Evolutionary conservation across 768 basidiomycete species (phyloP), one percentile per base, ranked within the genome.

Genomic region (Tricholoma terreum): DNA sequence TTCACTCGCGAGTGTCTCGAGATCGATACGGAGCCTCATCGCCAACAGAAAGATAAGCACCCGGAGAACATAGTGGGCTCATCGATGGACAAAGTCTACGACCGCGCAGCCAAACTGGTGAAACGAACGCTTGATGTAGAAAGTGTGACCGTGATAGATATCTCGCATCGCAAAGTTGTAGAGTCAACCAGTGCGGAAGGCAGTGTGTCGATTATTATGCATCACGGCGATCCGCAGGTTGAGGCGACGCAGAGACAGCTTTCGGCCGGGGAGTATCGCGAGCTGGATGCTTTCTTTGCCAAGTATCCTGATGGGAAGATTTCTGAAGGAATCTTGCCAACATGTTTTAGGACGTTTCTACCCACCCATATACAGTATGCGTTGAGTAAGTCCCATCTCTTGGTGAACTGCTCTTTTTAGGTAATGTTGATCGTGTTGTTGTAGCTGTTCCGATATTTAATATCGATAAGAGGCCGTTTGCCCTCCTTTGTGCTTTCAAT

Each of bases 1-100:
- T 97, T 98, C 68, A 95, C 91, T 52, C 84, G 95, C 19, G 94
- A 98, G 70, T 95, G 92, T 65, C 81, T 98, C 22, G 94, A 96
- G 69, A 90, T 94, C 61, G 93, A 96, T 69, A 81, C 79, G 35
- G 82, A 84, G 54, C 61, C 69, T n/a, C 68, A 70, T 50, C 61
- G 65, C 59, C 74, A 62, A 70, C 78, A 54, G 67, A 76, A 50
- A 73, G 77, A 52, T 58, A 72, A 69, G 52, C 68, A 66, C 61
- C 69, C 72, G 11, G 73, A 76, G 35, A 56, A 74, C 21, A 65
- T 75, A 35, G 69, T 71, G 17, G 73, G 73, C 17, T 68, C 77
- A 1, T 80, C 74, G 0, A 96, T 97, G 93, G 91, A 94, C 65
- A 85, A 83, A 59, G 87, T 98, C 9, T 98, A 96, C 65, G 86